A percentile compares a stretch with the other conserved stretches of the same genome.
Evolutionary conservation across 148 eudicot species (phyloP).

Genomic region (Diospyros kaki): DNA sequence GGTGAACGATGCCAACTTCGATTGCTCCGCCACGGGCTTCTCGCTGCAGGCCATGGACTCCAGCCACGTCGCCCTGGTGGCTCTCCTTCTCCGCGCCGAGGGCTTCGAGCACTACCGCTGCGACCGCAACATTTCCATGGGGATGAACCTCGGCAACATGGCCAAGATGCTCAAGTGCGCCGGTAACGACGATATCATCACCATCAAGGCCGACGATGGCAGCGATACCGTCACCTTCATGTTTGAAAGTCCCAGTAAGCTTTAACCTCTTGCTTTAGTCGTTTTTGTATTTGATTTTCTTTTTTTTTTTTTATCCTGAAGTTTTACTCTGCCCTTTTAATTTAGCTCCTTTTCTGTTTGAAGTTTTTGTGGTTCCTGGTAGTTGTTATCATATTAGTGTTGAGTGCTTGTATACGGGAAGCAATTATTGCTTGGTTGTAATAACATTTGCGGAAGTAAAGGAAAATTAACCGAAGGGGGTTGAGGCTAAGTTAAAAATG

Average conservation of each 20-base stretch:
- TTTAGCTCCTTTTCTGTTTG: too few species aligned
- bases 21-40: conserved; percentile 57
- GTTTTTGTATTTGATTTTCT: too few species aligned
- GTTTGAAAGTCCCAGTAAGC: conserved; percentile 53
- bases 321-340: too few species aligned
- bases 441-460: too few species aligned
- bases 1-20: conserved; percentile 63
- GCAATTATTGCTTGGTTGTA: too few species aligned
- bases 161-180: conserved; percentile 61
- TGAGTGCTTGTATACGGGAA: too few species aligned
- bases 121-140: conserved; percentile 56
- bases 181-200: conserved; percentile 53
- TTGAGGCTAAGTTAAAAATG: too few species aligned
- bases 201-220: conserved; percentile 62
- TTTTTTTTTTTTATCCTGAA: too few species aligned
- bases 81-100: conserved; percentile 59
- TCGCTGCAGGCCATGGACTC: conserved; percentile 76
- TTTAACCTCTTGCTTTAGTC: not conserved
- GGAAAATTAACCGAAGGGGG: too few species aligned
- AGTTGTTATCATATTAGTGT: too few species aligned
- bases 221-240: conserved; percentile 58
- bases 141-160: conserved; percentile 53
- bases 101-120: conserved; percentile 74
- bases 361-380: too few species aligned
- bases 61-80: conserved; percentile 67